phyloP scores from a whole-genome alignment of 805 yeast genomes.

The Schwanniomyces yamadae region DNA sequence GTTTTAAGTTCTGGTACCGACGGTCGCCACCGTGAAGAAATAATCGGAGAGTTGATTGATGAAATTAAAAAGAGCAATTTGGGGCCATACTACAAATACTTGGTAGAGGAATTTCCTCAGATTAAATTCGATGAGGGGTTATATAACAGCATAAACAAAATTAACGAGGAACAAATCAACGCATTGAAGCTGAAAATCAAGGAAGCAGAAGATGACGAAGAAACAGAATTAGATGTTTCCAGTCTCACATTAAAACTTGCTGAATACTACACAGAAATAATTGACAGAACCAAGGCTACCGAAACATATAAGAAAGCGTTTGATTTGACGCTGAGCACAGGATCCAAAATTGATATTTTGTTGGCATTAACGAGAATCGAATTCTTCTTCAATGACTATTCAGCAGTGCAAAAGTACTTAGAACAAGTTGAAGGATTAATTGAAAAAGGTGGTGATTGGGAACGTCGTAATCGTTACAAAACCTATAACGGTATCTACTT shows the following conservation, averaged over 20 bases:
- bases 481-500: conserved; percentile 84
- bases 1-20: conserved; percentile 44
- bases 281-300: conserved; percentile 73
- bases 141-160: conserved; percentile 48
- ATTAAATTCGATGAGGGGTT: conserved; percentile 60
- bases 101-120: conserved; percentile 37
- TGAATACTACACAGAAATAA: conserved; percentile 81
- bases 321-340: conserved; percentile 80
- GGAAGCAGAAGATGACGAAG: conserved; percentile 64
- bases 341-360: conserved; percentile 83
- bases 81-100: conserved; percentile 80
- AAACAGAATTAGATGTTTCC: conserved; percentile 82
- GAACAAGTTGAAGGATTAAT: conserved; percentile 72
- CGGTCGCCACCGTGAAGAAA: conserved; percentile 40
- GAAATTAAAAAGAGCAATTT: conserved; percentile 60
- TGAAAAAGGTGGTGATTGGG: conserved; percentile 99
- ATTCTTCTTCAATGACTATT: conserved; percentile 81
- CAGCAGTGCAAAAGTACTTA: conserved; percentile 65
- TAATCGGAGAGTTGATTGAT: conserved; percentile 45
- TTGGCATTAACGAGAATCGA: conserved; percentile 84
- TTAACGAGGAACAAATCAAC: conserved; percentile 56
- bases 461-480: conserved; percentile 91
- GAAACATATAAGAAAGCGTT: conserved; percentile 68
- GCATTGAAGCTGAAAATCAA: conserved; percentile 54
- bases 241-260: conserved; percentile 79